These are phyloP conservation scores for Leishmania guyanensis DNA, from an alignment of 208 protist genomes.

Conservation along the genomic window DNA sequence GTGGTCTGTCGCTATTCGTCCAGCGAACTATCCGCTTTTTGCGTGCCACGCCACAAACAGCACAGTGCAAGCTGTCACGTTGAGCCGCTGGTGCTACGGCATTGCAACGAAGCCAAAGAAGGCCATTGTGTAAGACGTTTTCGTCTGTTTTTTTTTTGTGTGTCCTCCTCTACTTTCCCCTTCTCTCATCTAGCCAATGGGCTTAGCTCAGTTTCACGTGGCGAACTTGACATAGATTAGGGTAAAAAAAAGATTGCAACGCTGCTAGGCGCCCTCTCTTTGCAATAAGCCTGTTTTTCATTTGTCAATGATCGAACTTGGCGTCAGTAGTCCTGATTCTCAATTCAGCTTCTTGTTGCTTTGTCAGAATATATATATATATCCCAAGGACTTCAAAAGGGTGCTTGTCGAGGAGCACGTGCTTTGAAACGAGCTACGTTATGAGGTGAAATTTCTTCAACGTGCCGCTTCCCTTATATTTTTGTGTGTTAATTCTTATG, in stretches of 20 bases:
- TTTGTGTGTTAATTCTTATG: not conserved
- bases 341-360: not conserved
- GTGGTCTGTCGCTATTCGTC: constrained; percentile 84
- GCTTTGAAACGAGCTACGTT: not conserved
- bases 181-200: not conserved
- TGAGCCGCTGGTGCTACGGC: constrained; percentile 45
- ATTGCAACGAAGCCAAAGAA: constrained; percentile 25
- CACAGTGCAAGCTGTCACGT: constrained; percentile 65
- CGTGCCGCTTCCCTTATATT: not conserved
- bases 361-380: not conserved
- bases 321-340: not conserved
- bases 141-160: not conserved
- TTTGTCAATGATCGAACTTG: not conserved
- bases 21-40: constrained; percentile 88
- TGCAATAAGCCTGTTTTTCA: not conserved
- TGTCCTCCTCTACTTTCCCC: not conserved
- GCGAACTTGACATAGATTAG: not conserved
- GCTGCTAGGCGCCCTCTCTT: not conserved
- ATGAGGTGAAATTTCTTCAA: not conserved
- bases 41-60: constrained; percentile 87
- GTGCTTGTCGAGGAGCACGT: not conserved
- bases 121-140: constrained; percentile 19
- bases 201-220: not conserved
- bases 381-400: not conserved
- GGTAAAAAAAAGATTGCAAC: not conserved